Evolutionary conservation across 2,329 filamentous ascomycete species (phyloP), one percentile per base, ranked within the genome.

Genomic region (Zasmidium citrigriseum): DNA sequence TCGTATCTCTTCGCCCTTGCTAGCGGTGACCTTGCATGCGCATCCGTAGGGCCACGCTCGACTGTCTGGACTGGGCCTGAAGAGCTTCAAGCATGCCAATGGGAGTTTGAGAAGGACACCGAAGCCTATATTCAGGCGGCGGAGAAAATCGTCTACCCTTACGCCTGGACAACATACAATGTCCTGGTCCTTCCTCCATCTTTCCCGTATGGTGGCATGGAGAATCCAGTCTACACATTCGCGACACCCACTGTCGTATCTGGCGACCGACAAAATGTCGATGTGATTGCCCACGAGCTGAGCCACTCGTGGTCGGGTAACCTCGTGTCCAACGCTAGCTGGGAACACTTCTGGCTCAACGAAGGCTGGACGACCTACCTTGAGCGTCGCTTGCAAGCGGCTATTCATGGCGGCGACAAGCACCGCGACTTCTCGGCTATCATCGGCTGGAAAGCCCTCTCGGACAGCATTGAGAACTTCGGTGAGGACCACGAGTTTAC

Each of bases 111-210:
- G 76, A 83, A 83, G 23, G 92, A 96, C 71, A 96, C 93, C 68
- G 93, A 97, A 74, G 92, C 89, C 68, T 98, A 96, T 73, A 89
- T 99, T 74, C 84, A 93, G 64, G 87, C 90, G 16, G 91, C 93
- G 1, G 93, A 97, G 74, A 82, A 82, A 68, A 82, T 87, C 46
- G 86, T 96, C 48, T 96, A 91, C 67, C 90, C 91, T 0, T 98
- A 99, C 75, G 85, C 86, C 58, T 99, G 95, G 95, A 93, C 91
- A 16, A 88, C 93, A 66, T 98, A 98, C 80, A 98, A 98, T 66
- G 90, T 96, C 10, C 80, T 98, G 21, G 89, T 97, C 3, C 80
- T 98, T 27, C 93, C 93, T 3, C 90, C 91, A 0, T 93, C 89
- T 66, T 98, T 96, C 73, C 91, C 91, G 0, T 96, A 95, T 68